Evolutionary conservation across 345 rosid genomes (phyloP).

Genomic region (Pistacia atlantica): DNA sequence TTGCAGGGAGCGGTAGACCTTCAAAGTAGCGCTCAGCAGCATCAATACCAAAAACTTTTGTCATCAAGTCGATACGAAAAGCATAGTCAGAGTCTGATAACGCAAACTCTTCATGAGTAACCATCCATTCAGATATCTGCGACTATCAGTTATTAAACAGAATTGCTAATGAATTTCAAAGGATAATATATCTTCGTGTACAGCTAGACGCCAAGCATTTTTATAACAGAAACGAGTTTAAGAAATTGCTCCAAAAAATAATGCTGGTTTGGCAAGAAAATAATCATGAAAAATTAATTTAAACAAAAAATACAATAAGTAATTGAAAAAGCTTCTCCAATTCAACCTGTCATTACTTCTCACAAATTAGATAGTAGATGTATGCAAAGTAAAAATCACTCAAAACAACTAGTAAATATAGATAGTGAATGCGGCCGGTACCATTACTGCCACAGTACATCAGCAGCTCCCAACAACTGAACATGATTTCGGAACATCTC

Average conservation of each 20-base stretch:
- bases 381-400: too few species aligned
- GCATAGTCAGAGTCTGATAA: constrained; percentile 74
- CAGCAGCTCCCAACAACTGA: too few species aligned
- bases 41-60: constrained; percentile 85
- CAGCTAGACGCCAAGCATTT: neutral
- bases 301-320: neutral
- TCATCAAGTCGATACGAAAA: constrained; percentile 68
- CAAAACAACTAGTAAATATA: too few species aligned
- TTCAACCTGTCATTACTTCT: neutral
- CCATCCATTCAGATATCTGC: constrained; percentile 94
- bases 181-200: neutral
- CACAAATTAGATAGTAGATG: too few species aligned
- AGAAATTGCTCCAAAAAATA: too few species aligned
- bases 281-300: neutral
- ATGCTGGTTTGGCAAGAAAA: neutral
- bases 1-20: constrained; percentile 47
- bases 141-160: constrained; percentile 20
- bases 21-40: constrained; percentile 93
- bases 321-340: neutral
- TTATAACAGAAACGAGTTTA: neutral
- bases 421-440: too few species aligned
- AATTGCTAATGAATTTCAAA: constrained; percentile 9
- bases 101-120: constrained; percentile 51
- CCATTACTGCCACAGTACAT: too few species aligned
- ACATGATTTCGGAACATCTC: too few species aligned